Evolutionary conservation across 148 eudicot species (phyloP), one percentile per base, ranked within the genome.

Genomic region (Pouteria glomerata): DNA sequence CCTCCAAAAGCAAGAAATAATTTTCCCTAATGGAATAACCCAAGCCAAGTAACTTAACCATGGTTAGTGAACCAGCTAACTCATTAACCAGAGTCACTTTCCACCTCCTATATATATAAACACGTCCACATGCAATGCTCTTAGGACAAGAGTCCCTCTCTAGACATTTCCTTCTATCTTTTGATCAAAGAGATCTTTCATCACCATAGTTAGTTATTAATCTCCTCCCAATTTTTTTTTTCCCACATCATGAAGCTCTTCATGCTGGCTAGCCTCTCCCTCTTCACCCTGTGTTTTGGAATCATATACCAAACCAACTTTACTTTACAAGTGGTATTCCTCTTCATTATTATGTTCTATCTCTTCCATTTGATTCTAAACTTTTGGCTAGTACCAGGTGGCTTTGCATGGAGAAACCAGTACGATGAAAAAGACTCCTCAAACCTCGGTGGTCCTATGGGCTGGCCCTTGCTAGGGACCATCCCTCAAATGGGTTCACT

Each of bases 341-440:
- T 76, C n/a, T 24, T 78, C 52, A 74, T 79, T 63, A 81, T 77
- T n/a, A 29, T 76, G 51, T 61, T 76, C 47, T 76, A 77, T 71
- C 56, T 76, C 56, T 61, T 76, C 47, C 77, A 77, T 71, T 59
- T 79, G n/a, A 53, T 86, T 30, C 73, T 88, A 23, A 83, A 80
- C 82, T 66, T 67, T 3, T 88, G 92, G 88, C 50, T 86, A 31
- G 73, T 78, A 53, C 90, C 92, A 10, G 92, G 96, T 45, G 96
- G 96, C 57, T 83, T 82, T 75, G 92, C 96, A 82, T 90, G 96
- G 96, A 78, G 85, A 79, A 84, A 76, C 45, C 51, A 70, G 27
- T 57, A 33, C 8, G 41, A 33, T 18, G 19, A 2, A 1, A 76
- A 66, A 47, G 70, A 39, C 69, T 65, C 70, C 44, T 53, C 72